Evolutionary conservation across 208 protist genomes (phyloP), one percentile per base, ranked within the genome.

Genomic region (Leptomonas pyrrhocoris): DNA sequence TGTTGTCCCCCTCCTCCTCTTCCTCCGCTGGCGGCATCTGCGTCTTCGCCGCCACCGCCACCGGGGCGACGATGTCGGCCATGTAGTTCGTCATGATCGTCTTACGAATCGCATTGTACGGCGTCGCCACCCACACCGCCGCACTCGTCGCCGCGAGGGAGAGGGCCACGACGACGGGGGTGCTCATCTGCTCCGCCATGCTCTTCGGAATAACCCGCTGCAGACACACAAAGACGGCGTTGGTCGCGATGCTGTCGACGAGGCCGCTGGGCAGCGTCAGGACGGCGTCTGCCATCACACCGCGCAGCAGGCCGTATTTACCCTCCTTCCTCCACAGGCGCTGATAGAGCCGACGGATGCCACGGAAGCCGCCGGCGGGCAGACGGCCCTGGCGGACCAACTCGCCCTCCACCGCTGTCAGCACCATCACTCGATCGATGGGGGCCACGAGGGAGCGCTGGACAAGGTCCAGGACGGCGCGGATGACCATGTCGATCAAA

Each of bases 51-150:
- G 21, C 28, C 16, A 50, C 25, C 12, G 62, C 51, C 15, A 60
- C 54, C 12, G 69, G 50, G 4, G 83, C 87, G 19, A 92, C 79
- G 65, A 95, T 85, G 61, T 95, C 90, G 18, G 73, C 87, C 53
- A 85, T 69, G 79, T 92, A 95, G 75, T 93, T 95, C 30, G 85
- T 93, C 46, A 86, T 88, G 31, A 93, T 63, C 18, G 80, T 81
- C 67, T 94, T 93, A 27, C 89, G 82, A 13, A 94, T 53, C 43
- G 65, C 81, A 56, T 84, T 92, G 51, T 89, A 77, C 31, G 90
- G 90, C 0, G 77, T 89, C 30, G 88, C 86, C n/a, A 93, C 71
- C 54, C 88, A 63, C 61, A 89, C 80, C 15, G 88, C 77, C 18
- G 77, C 66, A 19, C 72, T 73, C 27, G 82, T 88, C 31, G 87